A percentile compares a stretch with the other conserved stretches of the same genome.
Conservation (phyloP, 257 asterid genomes). For the Solanum sparsipilum region DNA sequence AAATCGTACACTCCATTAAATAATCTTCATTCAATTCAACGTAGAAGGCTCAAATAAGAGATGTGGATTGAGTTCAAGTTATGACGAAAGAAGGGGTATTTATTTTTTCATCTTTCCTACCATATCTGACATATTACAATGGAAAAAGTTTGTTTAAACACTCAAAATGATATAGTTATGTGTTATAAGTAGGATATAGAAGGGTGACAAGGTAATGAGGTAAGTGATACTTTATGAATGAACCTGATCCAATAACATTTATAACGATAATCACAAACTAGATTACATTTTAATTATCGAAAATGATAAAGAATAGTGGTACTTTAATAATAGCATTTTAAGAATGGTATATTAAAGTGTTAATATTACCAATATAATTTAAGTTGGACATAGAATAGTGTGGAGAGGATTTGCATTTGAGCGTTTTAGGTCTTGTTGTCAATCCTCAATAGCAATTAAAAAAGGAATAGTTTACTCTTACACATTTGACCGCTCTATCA, state of each 20-base stretch:
- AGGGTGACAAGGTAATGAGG: neutral
- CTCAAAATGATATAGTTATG: neutral
- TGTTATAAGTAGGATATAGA: neutral
- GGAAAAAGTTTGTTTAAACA: no score
- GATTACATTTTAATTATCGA: neutral
- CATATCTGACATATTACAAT: neutral
- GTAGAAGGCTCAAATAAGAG: neutral
- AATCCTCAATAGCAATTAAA: neutral
- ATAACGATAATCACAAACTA: no score
- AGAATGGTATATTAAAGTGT: neutral
- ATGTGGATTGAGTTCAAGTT: no score
- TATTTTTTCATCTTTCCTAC: no score
- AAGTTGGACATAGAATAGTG: neutral
- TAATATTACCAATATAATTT: neutral
- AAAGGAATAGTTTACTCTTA: no score
- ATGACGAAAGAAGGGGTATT: no score
- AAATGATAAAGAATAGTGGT: neutral
- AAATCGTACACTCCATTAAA: no score
- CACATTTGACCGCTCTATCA: neutral
- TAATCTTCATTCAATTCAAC: accelerated
- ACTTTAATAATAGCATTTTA: neutral
- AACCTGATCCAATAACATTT: neutral
- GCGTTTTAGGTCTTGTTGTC: neutral
- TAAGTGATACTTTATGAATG: neutral
- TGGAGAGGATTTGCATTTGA: neutral